phyloP scores from a whole-genome alignment of 1,139 yeast species.

The Geotrichum restrictum region DNA sequence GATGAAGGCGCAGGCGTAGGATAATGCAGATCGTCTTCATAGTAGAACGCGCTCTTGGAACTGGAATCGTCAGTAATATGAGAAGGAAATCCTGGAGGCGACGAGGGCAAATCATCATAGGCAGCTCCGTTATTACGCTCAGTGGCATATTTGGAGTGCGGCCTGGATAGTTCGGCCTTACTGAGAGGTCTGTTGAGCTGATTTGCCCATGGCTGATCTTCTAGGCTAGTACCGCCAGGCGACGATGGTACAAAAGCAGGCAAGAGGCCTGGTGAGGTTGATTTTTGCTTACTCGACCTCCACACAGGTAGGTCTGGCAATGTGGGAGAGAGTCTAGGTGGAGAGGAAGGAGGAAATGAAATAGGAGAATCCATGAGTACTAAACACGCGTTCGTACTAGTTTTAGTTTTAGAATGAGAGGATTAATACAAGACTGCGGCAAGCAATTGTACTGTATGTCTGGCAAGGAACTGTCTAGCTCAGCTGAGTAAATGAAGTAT shows the following conservation, averaged over 20 bases:
- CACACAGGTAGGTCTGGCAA: conserved; percentile 11
- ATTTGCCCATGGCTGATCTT: conserved; percentile 3
- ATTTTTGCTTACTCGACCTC: not conserved
- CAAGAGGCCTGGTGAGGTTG: not conserved
- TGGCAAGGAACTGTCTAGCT: too few species aligned
- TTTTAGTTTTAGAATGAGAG: not conserved
- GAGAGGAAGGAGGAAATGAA: conserved; percentile 25
- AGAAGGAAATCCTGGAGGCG: conserved; percentile 9
- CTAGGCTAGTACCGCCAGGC: conserved; percentile 3
- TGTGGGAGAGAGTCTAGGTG: conserved; percentile 21
- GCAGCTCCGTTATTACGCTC: not conserved
- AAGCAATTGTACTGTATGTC: too few species aligned
- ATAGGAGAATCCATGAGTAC: conserved; percentile 14
- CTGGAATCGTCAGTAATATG: not conserved
- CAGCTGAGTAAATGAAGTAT: too few species aligned
- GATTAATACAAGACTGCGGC: too few species aligned
- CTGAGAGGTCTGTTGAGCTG: not conserved
- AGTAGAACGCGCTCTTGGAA: not conserved
- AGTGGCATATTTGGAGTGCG: not conserved
- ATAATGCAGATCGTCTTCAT: conserved; percentile 20
- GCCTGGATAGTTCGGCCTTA: not conserved
- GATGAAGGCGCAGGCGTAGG: conserved; percentile 36
- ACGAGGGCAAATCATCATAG: conserved; percentile 6
- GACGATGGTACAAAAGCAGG: conserved; percentile 17
- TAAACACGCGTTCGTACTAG: not conserved